Conservation (phyloP, 257 asterid genomes). For the Leptodermis oblonga region DNA sequence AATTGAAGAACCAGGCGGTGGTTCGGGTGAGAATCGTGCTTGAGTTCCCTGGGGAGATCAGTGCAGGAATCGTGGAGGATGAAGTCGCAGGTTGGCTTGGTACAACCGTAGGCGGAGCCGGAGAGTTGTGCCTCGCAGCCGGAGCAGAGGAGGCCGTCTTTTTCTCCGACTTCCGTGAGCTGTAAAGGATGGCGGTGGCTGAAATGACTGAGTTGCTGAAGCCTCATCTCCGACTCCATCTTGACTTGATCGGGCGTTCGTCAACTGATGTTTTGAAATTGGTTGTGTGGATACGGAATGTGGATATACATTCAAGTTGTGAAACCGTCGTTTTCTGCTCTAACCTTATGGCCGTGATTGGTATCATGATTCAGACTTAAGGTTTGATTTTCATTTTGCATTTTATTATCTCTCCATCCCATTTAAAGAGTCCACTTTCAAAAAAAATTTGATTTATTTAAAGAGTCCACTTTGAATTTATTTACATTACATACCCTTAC, state of each 20-base stretch:
- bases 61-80: slow-evolving; percentile 37
- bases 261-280: not conserved
- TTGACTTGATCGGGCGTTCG: not conserved
- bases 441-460: too few species aligned
- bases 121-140: slow-evolving; percentile 31
- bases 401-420: too few species aligned
- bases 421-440: too few species aligned
- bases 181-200: slow-evolving; percentile 35
- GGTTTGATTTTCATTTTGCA: too few species aligned
- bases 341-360: too few species aligned
- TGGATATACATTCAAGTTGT: not conserved
- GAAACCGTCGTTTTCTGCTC: not conserved
- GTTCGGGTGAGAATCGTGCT: slow-evolving; percentile 32
- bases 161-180: slow-evolving; percentile 4
- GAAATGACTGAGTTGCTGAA: slow-evolving; percentile 15
- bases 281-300: not conserved
- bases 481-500: too few species aligned
- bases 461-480: too few species aligned
- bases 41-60: slow-evolving; percentile 27
- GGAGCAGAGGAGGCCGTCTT: slow-evolving; percentile 26
- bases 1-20: slow-evolving; percentile 28
- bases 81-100: slow-evolving; percentile 32
- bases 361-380: too few species aligned
- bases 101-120: slow-evolving; percentile 30
- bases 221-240: slow-evolving; percentile 10